Conservation (phyloP, 306 rosid species). For the Chamaecrista fasciculata region DNA sequence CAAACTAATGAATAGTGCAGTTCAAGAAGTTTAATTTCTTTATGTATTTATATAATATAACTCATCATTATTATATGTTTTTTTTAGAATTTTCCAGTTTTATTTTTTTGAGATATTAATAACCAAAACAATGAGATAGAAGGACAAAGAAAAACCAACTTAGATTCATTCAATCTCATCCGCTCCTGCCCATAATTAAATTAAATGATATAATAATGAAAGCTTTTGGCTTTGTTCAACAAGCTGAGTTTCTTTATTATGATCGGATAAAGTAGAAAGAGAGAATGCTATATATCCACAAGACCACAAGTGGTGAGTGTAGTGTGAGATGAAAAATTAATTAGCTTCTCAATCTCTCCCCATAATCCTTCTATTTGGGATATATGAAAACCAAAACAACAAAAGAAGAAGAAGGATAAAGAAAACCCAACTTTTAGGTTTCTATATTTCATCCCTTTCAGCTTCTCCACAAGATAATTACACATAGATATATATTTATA, state of each 20-base stretch:
- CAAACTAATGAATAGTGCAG: background rate
- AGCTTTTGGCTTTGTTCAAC: too few relatives aligned
- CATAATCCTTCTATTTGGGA: background rate
- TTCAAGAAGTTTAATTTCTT: slow-evolving; percentile 14
- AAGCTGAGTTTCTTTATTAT: background rate
- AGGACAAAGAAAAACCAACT: too few relatives aligned
- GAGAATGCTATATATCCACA: background rate
- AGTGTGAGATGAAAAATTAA: background rate
- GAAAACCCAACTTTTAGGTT: background rate
- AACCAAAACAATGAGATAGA: too few relatives aligned
- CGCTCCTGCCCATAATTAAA: too few relatives aligned
- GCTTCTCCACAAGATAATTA: slow-evolving; percentile 19
- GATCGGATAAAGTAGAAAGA: background rate
- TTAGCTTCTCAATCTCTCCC: background rate
- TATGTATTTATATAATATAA: too few relatives aligned
- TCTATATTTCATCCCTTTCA: background rate
- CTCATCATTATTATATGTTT: too few relatives aligned
- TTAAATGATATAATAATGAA: too few relatives aligned
- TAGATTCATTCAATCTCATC: too few relatives aligned
- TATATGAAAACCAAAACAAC: background rate
- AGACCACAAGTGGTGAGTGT: background rate
- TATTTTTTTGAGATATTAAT: too few relatives aligned
- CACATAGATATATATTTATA: too few relatives aligned
- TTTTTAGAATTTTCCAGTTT: too few relatives aligned
- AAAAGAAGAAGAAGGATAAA: background rate